Percentiles rank a stretch among this genome's conserved stretches.
Conservation (phyloP, 2,329 filamentous ascomycete species). For the Knoxdaviesia proteae region DNA sequence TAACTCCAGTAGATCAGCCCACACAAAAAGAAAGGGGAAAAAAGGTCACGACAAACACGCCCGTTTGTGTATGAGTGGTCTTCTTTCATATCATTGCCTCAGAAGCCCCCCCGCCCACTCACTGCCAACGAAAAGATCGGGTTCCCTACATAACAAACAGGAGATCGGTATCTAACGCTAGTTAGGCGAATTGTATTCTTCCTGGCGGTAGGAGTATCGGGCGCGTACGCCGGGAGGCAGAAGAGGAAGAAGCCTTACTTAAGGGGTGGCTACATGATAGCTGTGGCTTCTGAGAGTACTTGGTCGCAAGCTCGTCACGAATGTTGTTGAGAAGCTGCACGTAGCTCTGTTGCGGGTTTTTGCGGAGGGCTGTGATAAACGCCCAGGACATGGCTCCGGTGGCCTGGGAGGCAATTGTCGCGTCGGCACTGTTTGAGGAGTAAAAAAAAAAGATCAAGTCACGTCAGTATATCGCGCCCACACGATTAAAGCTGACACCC, state of each 20-base stretch:
- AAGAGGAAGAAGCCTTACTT: conserved; percentile 36
- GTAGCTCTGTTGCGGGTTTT: conserved; percentile 96
- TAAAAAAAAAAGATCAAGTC: neutral
- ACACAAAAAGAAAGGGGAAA: neutral
- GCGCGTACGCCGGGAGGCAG: neutral
- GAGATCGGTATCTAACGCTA: conserved; percentile 33
- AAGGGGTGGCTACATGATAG: conserved; percentile 91
- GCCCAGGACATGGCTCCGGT: conserved; percentile 98
- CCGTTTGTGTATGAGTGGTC: neutral
- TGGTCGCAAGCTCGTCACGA: conserved; percentile 68
- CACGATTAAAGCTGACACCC: too few species aligned
- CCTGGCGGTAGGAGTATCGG: neutral
- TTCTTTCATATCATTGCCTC: neutral
- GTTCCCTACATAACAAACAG: conserved; percentile 38
- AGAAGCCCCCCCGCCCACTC: too few species aligned
- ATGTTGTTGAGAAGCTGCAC: conserved; percentile 93
- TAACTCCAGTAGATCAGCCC: neutral
- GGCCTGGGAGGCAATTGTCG: conserved; percentile 73
- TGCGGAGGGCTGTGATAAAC: conserved; percentile 80
- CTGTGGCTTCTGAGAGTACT: conserved; percentile 90
- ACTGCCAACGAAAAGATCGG: too few species aligned
- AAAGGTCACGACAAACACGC: neutral
- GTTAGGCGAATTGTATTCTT: too few species aligned
- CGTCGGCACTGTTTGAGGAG: conserved; percentile 47
- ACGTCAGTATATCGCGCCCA: too few species aligned